Evolutionary conservation across 371 early-diverging fungal species (phyloP), one percentile per base, ranked within the genome.

Genomic region (Paramicrosporidium saccamoebae): DNA sequence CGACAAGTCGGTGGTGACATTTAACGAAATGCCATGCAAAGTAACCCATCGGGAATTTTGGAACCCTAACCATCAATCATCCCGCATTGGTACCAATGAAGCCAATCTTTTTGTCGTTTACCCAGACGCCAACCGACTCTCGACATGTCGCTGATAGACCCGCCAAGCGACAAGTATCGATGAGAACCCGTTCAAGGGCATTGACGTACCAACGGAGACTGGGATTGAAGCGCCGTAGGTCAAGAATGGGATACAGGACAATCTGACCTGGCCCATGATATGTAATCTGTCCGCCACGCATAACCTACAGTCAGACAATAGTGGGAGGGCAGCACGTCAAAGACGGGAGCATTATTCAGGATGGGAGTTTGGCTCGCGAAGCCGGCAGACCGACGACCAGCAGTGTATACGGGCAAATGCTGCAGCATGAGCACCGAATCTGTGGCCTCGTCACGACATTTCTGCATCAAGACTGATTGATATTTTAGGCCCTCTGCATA

Each of bases 221-320:
- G 21, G 32, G 21, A 11, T 12, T 4, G 8, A 16, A 36, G 13
- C 23, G 31, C 38, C 18, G 23, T 19, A 92, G 44, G 33, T 79
- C 51, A 5, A 88, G 17, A 20, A 78, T 77, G 2, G 94, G 94
- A 37, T 92, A 92, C 5, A 63, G 78, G 11, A 92, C 74, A 17
- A 92, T 45, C 45, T 92, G 94, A 0, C 90, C 90, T 2, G 90
- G 94, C 0, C 90, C 90, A 46, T 92, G 94, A 35, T 64, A 92
- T 0, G 94, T 92, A 3, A 65, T 55, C 43, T 92, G 71, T 3
- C 94, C 94, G 10, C 94, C 94, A 7, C 88, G 49, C 40, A 54
- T 41, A 0, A 60, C 56, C 46, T 52, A 29, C 5, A 7, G 15
- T 17, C 10, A 12, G 10, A 14, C n/a, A n/a, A n/a, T n/a, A n/a